Evolutionary conservation across 2,329 filamentous ascomycete genomes (phyloP), one percentile per base, ranked within the genome.

Genomic region (Ophiocordyceps australis): DNA sequence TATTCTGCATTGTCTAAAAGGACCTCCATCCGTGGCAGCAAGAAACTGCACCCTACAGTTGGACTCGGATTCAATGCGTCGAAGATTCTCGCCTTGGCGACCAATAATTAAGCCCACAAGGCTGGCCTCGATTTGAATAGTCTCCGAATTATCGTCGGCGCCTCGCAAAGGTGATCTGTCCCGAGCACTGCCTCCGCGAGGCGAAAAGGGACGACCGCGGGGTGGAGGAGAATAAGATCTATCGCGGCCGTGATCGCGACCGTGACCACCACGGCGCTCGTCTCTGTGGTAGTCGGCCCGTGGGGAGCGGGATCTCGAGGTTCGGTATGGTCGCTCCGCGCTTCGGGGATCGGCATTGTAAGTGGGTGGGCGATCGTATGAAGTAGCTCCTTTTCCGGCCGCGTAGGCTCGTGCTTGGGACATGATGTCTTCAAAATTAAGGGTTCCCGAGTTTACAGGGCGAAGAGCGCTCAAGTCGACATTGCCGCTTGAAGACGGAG

Each of bases 61-160:
- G 24, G 76, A 82, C 39, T 91, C 81, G 23, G 68, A 60, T 50
- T 93, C 85, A 35, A 93, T 81, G 30, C 80, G 74, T 37, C 81
- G 65, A 22, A 93, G 57, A 39, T 91, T 93, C 54, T 93, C 85
- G 37, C 83, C 83, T 43, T 85, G 78, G 32, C 83, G 72, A 27
- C 83, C 83, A 43, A 93, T 93, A 41, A 93, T 91, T 18, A 93
- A 60, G 22, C 83, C 83, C 26, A 93, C 83, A 24, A 92, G 63
- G 39, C 73, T 79, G 14, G 80, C 82, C 45, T 92, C 82, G 41
- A 93, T 82, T 40, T 77, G 68, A 37, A 93, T 83, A 14, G 75
- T 78, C 53, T 93, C 83, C 14, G 68, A 66, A 40, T 74, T 77
- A 36, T 82, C 78, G 38, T 77, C 72, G 21, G 53, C 33, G 36